Conservation (phyloP, 306 rosid species). For the Dicorynia guianensis region DNA sequence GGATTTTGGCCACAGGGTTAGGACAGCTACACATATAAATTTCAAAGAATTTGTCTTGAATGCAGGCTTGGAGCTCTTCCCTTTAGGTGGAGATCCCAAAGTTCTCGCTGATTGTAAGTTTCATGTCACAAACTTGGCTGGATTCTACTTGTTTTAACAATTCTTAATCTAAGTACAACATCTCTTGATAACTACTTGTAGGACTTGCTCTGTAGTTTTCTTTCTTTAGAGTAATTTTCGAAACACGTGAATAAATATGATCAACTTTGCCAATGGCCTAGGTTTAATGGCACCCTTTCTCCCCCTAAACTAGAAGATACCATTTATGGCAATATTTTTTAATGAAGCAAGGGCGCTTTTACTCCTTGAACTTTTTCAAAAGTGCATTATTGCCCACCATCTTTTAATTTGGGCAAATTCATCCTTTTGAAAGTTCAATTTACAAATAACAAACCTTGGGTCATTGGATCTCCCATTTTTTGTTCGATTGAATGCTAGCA, state of each 20-base stretch:
- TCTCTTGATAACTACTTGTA: slow-evolving; percentile 6
- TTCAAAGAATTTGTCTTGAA: slow-evolving; percentile 86
- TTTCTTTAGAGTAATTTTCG: slow-evolving; percentile 35
- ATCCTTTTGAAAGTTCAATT: too few relatives aligned
- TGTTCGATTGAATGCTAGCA: too few relatives aligned
- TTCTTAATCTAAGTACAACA: slow-evolving; percentile 13
- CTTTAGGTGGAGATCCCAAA: slow-evolving; percentile 97
- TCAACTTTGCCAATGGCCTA: slow-evolving; percentile 21
- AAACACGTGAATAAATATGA: slow-evolving; percentile 20
- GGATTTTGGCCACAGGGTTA: slow-evolving; percentile 90
- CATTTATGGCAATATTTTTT: slow-evolving; percentile 1
- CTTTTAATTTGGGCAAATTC: too few relatives aligned
- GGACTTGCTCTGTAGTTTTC: slow-evolving; percentile 19
- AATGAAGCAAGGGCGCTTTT: too few relatives aligned
- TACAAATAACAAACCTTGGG: too few relatives aligned
- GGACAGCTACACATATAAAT: slow-evolving; percentile 93
- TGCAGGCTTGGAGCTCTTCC: slow-evolving; percentile 91
- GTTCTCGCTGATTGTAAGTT: slow-evolving; percentile 97
- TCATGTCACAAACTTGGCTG: slow-evolving; percentile 31
- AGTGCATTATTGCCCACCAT: too few relatives aligned
- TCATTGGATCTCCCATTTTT: too few relatives aligned
- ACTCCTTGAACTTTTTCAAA: too few relatives aligned
- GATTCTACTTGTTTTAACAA: slow-evolving; percentile 26
- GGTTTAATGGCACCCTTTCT: neutral
- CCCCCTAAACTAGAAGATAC: slow-evolving; percentile 19